Percentiles rank a stretch among this genome's conserved stretches.
Conservation (phyloP, 495 filamentous ascomycete genomes). For the Daldinia childiae region DNA sequence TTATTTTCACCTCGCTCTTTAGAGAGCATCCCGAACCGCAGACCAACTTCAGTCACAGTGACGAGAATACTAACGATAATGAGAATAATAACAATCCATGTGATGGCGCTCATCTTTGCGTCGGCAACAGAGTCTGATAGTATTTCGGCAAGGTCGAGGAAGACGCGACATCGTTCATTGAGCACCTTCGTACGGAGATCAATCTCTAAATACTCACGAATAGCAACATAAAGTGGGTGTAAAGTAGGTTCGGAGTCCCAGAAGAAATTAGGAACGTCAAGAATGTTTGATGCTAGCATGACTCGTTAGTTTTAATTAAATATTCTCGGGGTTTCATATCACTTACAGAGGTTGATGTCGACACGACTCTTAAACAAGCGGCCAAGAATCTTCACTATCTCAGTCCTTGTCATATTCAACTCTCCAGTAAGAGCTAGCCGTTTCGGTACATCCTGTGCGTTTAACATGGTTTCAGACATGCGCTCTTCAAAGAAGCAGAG, state of each 20-base stretch:
- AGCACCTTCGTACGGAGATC: conserved; percentile 92
- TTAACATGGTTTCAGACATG: conserved; percentile 92
- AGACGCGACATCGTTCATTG: conserved; percentile 96
- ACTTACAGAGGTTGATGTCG: conserved; percentile 96
- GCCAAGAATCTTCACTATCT: conserved; percentile 91
- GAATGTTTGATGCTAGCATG: conserved; percentile 84
- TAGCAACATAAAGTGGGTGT: conserved; percentile 91
- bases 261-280: conserved; percentile 98
- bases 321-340: background rate
- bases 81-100: conserved; percentile 97
- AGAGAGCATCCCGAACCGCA: conserved; percentile 83
- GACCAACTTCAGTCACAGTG: conserved; percentile 86
- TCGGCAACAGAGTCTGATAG: conserved; percentile 91
- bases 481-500: conserved; percentile 96
- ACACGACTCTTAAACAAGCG: conserved; percentile 91
- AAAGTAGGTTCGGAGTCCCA: conserved; percentile 97
- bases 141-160: conserved; percentile 96
- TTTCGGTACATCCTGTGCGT: conserved; percentile 91
- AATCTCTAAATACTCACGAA: conserved; percentile 98
- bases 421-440: conserved; percentile 87
- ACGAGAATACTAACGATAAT: conserved; percentile 91
- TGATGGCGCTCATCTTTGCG: conserved; percentile 91
- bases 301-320: conserved; percentile 27
- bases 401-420: conserved; percentile 89
- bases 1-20: conserved; percentile 51